Base-by-base conservation (phyloP, 805 yeast species). In the Peterozyma toletana region DNA sequence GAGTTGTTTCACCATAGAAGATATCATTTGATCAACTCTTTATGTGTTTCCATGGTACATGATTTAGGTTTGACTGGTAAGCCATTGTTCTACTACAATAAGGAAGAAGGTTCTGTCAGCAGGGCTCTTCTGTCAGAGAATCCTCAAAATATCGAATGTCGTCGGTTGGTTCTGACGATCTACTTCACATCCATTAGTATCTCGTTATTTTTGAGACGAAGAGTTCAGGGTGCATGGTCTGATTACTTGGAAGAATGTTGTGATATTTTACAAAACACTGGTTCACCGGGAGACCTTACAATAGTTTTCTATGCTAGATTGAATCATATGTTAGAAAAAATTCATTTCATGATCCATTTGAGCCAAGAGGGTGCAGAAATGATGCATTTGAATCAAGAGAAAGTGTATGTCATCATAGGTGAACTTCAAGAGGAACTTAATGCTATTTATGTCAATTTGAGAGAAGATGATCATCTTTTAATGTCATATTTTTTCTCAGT, bases 1-100 rank as follows among this genome's bases (percentile, higher is more conserved):
- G 96, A 87, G 59, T 67, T 86, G 52, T 85, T 86, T 50, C 85
- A 80, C 50, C 85, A 84, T 52, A 77, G 95, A 45, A 75, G 95
- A 39, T 80, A 82, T 50, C 93, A 86, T 56, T 66, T 87, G 42
- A 71, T 86, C 49, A 77, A 78, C 43, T 67, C 77, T 11, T 65
- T 86, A 17, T 78, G 89, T 42, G 77, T 82, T 11, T 69, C 83
- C 3, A 67, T 89, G 60, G 72, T 85, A 2, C 83, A 78, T 52
- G 96, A 89, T 58, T 62, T 89, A 43, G 95, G 95, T 0, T 70
- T 88, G 5, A 77, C 78, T 18, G 77, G 83, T 27, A 56, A 76
- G 38, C 70, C 77, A 14, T 68, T 57, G 51, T 70, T 55, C 55
- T 70, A 63, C 47, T 69, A 62, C 41, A 64, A 61, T 42, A 64